A percentile compares a stretch with the other conserved stretches of the same genome.
Evolutionary conservation across 129 eudicot species (phyloP).

Genomic region (Chrysanthemum lavandulifolium): DNA sequence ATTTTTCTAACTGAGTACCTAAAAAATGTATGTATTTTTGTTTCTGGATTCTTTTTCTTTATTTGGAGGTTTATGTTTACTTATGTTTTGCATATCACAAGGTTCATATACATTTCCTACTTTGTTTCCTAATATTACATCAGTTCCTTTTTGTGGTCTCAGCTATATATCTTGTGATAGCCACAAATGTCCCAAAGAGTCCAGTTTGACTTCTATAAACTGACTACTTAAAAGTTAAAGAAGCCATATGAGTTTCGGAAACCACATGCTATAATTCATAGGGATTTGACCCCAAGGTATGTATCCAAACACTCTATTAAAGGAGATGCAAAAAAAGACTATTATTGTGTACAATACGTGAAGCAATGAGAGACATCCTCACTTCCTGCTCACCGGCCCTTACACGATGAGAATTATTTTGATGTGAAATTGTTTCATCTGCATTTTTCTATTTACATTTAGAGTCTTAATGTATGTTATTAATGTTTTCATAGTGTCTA

Average conservation of each 20-base stretch:
- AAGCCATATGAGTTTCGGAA: neutral
- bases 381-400: too few relatives aligned
- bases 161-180: neutral
- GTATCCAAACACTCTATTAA: neutral
- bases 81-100: slow-evolving; percentile 74
- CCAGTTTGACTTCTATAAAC: slow-evolving; percentile 14
- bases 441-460: too few relatives aligned
- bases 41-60: neutral
- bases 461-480: too few relatives aligned
- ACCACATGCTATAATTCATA: slow-evolving; percentile 70
- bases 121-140: neutral
- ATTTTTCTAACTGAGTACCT: slow-evolving; percentile 64
- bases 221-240: slow-evolving; percentile 1
- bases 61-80: slow-evolving; percentile 15
- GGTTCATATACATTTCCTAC: slow-evolving; percentile 34
- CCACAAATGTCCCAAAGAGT: neutral
- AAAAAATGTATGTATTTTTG: slow-evolving; percentile 40
- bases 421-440: too few relatives aligned
- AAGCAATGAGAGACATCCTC: too few relatives aligned
- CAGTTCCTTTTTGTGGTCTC: neutral
- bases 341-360: too few relatives aligned
- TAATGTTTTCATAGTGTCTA: too few relatives aligned
- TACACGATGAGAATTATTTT: too few relatives aligned
- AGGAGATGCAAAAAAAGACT: neutral
- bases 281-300: slow-evolving; percentile 84